Evolutionary conservation across 129 eudicot species (phyloP), one percentile per base, ranked within the genome.

Genomic region (Heracleum sosnowskyi): DNA sequence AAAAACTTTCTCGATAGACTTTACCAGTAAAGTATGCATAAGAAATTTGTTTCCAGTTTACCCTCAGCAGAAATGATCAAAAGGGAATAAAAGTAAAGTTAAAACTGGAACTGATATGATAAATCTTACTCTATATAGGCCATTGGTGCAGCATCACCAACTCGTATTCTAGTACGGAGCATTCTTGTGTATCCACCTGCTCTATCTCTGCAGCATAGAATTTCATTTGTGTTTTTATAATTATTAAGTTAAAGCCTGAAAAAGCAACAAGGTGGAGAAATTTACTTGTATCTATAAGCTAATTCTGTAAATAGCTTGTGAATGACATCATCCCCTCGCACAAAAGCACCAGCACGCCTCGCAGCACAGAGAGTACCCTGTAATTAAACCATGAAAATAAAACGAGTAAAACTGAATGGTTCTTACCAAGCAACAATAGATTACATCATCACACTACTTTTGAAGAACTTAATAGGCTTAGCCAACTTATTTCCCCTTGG

Each of bases 131-230:
- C 99, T 15, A 96, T 96, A 80, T 96, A 92, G 13, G 97, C 99
- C 99, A 96, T 92, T 68, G 91, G 86, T 63, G 97, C 99, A 69
- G 99, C 99, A 89, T 92, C 99, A 85, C 99, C 99, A 82, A 96
- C 97, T 81, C 97, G 90, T 37, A 96, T 90, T 69, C 97, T 87
- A 49, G 97, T 95, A 37, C 97, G 86, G 35, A 96, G 97, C 82
- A 96, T 46, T 85, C 99, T 90, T 66, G 99, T 92, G 85, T 92
- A 96, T 62, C 99, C 99, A 81, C 99, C 99, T 36, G 96, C 95
- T 82, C 99, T 86, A 80, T 92, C 93, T 85, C 97, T 96, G 93
- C 78, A 75, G 69, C 26, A 73, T 18, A 73, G 42, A 69, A 42
- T 60, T 76, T 79, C 64, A 42, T 24, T 40, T 78, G 28, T 17